phyloP scores from a whole-genome alignment of 176 grass and related monocot genomes.

The Carex pumila region DNA sequence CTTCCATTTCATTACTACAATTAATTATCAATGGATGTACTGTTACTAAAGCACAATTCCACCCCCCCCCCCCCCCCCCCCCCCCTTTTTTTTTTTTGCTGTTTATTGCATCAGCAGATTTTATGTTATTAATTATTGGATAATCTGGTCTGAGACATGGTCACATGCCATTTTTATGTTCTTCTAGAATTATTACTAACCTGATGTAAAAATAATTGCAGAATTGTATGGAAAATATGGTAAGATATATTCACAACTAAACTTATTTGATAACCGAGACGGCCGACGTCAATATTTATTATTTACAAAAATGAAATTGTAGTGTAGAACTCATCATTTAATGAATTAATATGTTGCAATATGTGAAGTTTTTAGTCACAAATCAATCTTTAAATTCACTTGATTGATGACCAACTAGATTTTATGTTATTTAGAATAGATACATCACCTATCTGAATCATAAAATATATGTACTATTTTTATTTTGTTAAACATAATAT shows the following conservation, averaged over 20 bases:
- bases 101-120: not conserved
- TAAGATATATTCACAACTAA: not conserved
- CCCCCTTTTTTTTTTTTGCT: not conserved
- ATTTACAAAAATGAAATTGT: too few relatives aligned
- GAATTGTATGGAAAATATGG: not conserved
- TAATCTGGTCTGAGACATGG: not conserved
- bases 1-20: slow-evolving; percentile 4
- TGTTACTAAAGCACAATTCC: not conserved
- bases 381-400: not conserved
- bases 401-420: too few relatives aligned
- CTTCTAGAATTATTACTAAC: not conserved
- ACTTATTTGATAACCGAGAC: not conserved
- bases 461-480: not conserved
- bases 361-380: not conserved
- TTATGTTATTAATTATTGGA: not conserved
- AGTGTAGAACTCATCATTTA: not conserved
- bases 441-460: not conserved
- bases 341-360: not conserved
- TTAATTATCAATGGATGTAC: not conserved
- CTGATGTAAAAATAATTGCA: not conserved
- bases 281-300: too few relatives aligned
- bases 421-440: too few relatives aligned
- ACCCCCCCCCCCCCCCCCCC: not conserved
- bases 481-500: not conserved
- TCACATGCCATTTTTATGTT: not conserved